Evolutionary conservation across 2,329 filamentous ascomycete species (phyloP).

Genomic region (Orbilia javanica): DNA sequence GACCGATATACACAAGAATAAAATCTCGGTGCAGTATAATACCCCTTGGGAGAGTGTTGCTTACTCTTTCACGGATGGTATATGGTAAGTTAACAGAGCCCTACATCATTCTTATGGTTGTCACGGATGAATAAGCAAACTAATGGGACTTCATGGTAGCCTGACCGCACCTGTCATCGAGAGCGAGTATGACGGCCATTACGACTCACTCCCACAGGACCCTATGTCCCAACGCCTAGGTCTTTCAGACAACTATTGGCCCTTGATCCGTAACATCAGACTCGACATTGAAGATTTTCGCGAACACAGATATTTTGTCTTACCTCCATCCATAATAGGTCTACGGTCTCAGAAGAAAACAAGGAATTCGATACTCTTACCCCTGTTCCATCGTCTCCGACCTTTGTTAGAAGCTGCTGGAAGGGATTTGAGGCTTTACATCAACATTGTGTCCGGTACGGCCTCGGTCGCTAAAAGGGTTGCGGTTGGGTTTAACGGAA

Average conservation of each 20-base stretch:
- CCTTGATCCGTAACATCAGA: constrained; percentile 24
- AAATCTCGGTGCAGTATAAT: neutral
- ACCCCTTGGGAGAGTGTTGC: constrained; percentile 10
- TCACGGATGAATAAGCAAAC: neutral
- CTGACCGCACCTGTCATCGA: neutral
- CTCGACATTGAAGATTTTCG: constrained; percentile 30
- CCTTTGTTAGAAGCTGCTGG: constrained; percentile 12
- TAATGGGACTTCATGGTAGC: neutral
- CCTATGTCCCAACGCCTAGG: neutral
- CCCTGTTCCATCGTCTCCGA: neutral
- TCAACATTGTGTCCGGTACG: constrained; percentile 1
- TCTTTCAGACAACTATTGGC: neutral
- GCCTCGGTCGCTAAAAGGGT: neutral
- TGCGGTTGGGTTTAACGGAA: neutral
- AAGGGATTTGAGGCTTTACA: constrained; percentile 8
- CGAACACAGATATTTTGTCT: neutral
- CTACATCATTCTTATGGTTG: neutral
- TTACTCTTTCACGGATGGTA: neutral
- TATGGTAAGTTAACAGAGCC: neutral
- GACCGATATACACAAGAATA: neutral
- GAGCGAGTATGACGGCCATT: neutral
- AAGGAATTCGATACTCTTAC: neutral
- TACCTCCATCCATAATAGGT: neutral
- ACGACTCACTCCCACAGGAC: neutral
- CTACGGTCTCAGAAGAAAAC: neutral